These are phyloP conservation scores for Fusarium sp. DNA, from an alignment of 2,329 filamentous ascomycete genomes.

Conservation along the genomic window DNA sequence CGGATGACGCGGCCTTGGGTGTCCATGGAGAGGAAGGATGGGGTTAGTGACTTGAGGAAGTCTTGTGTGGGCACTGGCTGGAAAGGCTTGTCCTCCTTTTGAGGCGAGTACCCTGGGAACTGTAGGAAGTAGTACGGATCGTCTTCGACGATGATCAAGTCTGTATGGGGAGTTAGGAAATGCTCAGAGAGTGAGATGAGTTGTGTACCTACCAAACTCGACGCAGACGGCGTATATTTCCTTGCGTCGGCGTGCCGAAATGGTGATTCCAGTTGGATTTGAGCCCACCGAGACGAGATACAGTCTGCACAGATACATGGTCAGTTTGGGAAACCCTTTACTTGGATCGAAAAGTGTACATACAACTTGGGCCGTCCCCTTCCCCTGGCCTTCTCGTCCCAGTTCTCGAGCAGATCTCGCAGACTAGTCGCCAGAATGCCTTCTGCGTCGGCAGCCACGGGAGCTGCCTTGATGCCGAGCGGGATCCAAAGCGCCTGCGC, in stretches of 20 bases:
- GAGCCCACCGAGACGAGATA: neutral
- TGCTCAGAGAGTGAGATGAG: neutral
- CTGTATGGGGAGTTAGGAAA: neutral
- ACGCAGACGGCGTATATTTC: neutral
- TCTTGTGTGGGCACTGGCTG: neutral
- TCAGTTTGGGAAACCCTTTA: neutral
- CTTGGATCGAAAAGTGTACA: neutral
- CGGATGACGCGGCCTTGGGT: constrained; percentile 41
- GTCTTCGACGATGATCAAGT: constrained; percentile 25
- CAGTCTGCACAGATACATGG: neutral
- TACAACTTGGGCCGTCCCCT: neutral
- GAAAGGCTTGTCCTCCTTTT: neutral
- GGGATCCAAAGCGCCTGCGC: neutral
- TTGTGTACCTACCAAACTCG: neutral
- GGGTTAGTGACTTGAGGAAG: constrained; percentile 31
- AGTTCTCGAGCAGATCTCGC: neutral
- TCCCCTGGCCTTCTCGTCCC: neutral
- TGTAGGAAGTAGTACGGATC: constrained; percentile 44
- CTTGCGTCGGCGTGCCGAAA: neutral
- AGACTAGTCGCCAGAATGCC: neutral
- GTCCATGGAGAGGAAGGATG: constrained; percentile 41
- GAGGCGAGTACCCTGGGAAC: constrained; percentile 26
- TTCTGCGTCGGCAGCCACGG: neutral
- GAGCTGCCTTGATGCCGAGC: neutral
- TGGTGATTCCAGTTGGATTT: neutral